phyloP scores from a whole-genome alignment of 2,329 filamentous ascomycete species.

The Pseudocercospora macadamiae region DNA sequence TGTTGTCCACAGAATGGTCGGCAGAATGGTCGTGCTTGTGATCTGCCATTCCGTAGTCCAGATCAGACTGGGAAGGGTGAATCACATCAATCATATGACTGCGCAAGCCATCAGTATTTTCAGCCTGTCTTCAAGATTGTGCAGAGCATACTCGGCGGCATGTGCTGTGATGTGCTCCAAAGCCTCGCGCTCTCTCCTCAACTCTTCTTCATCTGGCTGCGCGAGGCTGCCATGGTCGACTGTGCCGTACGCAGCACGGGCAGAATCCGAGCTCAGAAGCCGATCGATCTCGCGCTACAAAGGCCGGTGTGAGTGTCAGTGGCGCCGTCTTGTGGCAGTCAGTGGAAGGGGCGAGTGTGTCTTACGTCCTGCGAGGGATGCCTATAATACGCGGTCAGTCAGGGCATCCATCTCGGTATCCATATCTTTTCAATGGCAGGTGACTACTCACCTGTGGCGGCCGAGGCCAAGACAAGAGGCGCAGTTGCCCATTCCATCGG shows the following conservation, averaged over 20 bases:
- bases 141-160: constrained; percentile 49
- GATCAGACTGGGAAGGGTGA: constrained; percentile 44
- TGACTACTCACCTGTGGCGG: not conserved
- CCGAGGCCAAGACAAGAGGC: constrained; percentile 51
- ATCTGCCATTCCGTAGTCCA: constrained; percentile 28
- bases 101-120: constrained; percentile 13
- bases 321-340: constrained; percentile 9
- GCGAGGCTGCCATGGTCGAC: constrained; percentile 41
- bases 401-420: too few relatives aligned
- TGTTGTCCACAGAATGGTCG: constrained; percentile 16
- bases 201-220: constrained; percentile 53
- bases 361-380: constrained; percentile 50
- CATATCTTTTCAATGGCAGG: too few relatives aligned
- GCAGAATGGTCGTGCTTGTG: constrained; percentile 13
- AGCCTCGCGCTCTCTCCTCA: constrained; percentile 51
- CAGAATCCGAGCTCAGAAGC: constrained; percentile 49
- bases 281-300: constrained; percentile 50
- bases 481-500: constrained; percentile 50
- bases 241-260: constrained; percentile 46
- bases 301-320: constrained; percentile 39
- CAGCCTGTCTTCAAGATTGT: constrained; percentile 13
- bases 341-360: constrained; percentile 9
- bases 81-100: constrained; percentile 56
- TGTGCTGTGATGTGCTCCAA: constrained; percentile 54
- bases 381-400: constrained; percentile 32